These are phyloP conservation scores for Hawksworthiomyces lignivorus DNA, from an alignment of 2,329 filamentous ascomycete species.

Conservation along the genomic window DNA sequence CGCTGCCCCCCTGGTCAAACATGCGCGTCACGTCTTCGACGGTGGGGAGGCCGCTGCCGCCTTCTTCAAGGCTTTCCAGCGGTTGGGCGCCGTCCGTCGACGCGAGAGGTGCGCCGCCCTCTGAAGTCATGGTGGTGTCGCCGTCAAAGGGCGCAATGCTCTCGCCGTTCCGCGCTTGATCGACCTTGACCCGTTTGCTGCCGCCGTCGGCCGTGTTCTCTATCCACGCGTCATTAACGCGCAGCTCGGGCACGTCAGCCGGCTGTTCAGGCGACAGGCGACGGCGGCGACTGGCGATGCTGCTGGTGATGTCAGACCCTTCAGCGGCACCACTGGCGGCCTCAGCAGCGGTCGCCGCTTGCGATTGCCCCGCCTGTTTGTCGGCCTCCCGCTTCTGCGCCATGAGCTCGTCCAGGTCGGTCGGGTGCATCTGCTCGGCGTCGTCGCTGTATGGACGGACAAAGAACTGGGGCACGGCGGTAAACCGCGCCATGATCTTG, in stretches of 20 bases:
- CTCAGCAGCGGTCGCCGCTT: not conserved
- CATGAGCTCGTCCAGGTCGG: slow-evolving; percentile 63
- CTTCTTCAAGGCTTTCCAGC: no score
- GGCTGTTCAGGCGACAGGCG: slow-evolving; percentile 13
- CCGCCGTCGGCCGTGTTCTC: slow-evolving; percentile 29
- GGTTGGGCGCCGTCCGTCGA: no score
- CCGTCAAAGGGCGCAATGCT: not conserved
- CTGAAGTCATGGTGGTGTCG: not conserved
- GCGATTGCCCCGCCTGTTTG: not conserved
- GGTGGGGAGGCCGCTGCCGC: not conserved
- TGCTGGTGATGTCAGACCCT: no score
- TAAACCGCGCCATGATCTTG: slow-evolving; percentile 68
- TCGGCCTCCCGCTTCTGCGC: slow-evolving; percentile 17
- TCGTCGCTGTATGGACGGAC: slow-evolving; percentile 63
- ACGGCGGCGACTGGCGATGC: slow-evolving; percentile 20
- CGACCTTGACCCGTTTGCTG: slow-evolving; percentile 34
- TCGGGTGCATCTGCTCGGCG: slow-evolving; percentile 79
- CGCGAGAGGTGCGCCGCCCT: no score
- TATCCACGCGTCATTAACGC: slow-evolving; percentile 32
- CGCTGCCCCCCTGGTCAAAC: not conserved
- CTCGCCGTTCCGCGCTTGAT: not conserved
- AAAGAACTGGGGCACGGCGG: slow-evolving; percentile 56
- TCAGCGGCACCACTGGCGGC: not conserved
- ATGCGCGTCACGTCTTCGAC: slow-evolving; percentile 1
- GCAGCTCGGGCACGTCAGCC: slow-evolving; percentile 14